Evolutionary conservation across 192 early-diverging fungal genomes (phyloP).

Genomic region (Coemansia sp.): DNA sequence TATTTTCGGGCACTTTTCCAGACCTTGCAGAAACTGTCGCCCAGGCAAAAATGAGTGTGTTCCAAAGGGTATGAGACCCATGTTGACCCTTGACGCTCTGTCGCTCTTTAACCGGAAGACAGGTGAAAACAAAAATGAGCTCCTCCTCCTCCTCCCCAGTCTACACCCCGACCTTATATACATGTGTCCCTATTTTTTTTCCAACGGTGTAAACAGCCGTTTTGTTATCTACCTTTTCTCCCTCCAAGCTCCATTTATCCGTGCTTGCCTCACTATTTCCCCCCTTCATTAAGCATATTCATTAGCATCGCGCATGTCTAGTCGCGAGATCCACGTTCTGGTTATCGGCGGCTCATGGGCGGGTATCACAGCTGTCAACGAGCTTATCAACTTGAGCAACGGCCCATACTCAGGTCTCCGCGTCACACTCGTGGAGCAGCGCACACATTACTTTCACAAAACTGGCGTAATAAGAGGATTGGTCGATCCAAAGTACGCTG

Average conservation of each 20-base stretch:
- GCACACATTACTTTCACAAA: slow-evolving; percentile 61
- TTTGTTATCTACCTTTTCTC: neutral
- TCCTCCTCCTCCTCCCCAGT: neutral
- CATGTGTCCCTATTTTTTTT: neutral
- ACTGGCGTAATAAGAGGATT: slow-evolving; percentile 59
- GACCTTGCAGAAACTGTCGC: neutral
- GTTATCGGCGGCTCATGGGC: slow-evolving; percentile 62
- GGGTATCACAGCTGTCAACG: slow-evolving; percentile 56
- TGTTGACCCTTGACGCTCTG: neutral
- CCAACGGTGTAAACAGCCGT: neutral
- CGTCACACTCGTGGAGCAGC: slow-evolving; percentile 61
- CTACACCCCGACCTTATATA: neutral
- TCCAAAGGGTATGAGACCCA: neutral
- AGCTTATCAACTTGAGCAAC: slow-evolving; percentile 35
- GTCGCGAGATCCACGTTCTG: slow-evolving; percentile 54
- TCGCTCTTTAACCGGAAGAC: neutral
- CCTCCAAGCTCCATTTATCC: neutral
- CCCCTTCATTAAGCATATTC: neutral
- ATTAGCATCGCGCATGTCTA: slow-evolving; percentile 25
- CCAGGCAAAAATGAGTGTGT: neutral
- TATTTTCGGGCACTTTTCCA: neutral
- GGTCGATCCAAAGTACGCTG: slow-evolving; percentile 53
- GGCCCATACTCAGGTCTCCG: slow-evolving; percentile 31
- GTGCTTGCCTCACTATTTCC: neutral
- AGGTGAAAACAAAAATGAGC: neutral